Conservation (phyloP, 1,284 basidiomycete genomes). For the Fomitopsis betulina region DNA sequence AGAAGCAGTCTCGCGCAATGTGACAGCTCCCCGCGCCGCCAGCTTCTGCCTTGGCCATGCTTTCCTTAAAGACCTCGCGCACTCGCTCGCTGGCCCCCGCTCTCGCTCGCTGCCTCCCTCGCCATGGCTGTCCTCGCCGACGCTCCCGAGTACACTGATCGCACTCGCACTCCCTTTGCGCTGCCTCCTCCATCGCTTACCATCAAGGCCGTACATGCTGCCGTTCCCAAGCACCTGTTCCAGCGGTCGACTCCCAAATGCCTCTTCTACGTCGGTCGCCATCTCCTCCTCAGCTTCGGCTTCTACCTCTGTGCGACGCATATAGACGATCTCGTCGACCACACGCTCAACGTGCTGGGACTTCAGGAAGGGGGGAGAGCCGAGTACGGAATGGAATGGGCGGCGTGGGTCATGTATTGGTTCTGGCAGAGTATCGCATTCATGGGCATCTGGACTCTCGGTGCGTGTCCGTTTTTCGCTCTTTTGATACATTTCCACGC, state of each 20-base stretch:
- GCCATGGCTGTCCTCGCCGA: slow-evolving; percentile 11
- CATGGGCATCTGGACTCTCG: slow-evolving; percentile 25
- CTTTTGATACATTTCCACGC: too few relatives aligned
- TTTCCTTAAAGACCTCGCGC: too few relatives aligned
- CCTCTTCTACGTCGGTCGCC: slow-evolving; percentile 37
- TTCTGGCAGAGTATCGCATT: slow-evolving; percentile 26
- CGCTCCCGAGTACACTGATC: slow-evolving; percentile 23
- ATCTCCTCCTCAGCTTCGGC: slow-evolving; percentile 21
- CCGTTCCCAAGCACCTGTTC: slow-evolving; percentile 47
- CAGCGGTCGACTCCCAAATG: slow-evolving; percentile 41
- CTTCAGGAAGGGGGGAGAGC: not conserved
- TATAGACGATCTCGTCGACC: slow-evolving; percentile 15
- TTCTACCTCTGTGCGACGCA: slow-evolving; percentile 20
- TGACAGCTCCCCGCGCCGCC: too few relatives aligned
- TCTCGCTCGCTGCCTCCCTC: too few relatives aligned
- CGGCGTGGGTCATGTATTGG: slow-evolving; percentile 25
- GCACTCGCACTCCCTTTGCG: slow-evolving; percentile 25
- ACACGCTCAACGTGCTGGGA: not conserved
- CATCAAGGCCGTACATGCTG: slow-evolving; percentile 42
- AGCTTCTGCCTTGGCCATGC: too few relatives aligned
- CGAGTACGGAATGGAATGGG: not conserved
- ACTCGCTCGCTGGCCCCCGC: too few relatives aligned
- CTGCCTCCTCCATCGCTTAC: slow-evolving; percentile 31
- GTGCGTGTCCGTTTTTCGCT: slow-evolving; percentile 6
- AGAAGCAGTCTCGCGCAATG: too few relatives aligned